Evolutionary conservation across 78 protist genomes (phyloP).

Genomic region (Emiliania huxleyi): DNA sequence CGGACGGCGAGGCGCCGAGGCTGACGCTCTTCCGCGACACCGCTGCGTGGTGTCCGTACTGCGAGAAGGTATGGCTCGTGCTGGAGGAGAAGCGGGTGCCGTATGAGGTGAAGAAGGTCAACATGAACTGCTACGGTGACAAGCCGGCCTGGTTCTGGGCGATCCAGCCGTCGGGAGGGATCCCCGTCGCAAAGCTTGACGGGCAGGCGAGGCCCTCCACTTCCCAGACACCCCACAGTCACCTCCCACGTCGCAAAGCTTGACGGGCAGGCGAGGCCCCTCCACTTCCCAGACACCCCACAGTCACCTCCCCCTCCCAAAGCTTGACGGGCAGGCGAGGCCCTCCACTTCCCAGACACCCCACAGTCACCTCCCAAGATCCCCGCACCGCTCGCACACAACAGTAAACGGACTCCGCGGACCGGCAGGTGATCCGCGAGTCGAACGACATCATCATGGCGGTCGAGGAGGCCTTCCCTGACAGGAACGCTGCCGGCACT

Average conservation of each 20-base stretch:
- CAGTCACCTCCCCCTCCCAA: conserved; percentile 48
- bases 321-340: not conserved
- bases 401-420: no score
- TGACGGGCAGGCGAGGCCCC: no score
- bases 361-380: no score
- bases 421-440: conserved; percentile 6
- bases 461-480: not conserved
- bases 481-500: no score
- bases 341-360: no score
- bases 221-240: no score
- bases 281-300: no score
- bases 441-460: not conserved
- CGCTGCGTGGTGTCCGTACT: conserved; percentile 55
- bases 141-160: conserved; percentile 31
- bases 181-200: conserved; percentile 42
- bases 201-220: not conserved
- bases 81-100: conserved; percentile 57
- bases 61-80: conserved; percentile 49
- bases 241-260: no score
- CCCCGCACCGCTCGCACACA: no score
- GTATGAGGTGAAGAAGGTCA: conserved; percentile 38
- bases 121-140: conserved; percentile 46
- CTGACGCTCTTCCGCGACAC: not conserved
- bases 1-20: not conserved
- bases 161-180: conserved; percentile 27